Conservation (phyloP, 2,329 filamentous ascomycete genomes). For the Botrytis squamosa region DNA sequence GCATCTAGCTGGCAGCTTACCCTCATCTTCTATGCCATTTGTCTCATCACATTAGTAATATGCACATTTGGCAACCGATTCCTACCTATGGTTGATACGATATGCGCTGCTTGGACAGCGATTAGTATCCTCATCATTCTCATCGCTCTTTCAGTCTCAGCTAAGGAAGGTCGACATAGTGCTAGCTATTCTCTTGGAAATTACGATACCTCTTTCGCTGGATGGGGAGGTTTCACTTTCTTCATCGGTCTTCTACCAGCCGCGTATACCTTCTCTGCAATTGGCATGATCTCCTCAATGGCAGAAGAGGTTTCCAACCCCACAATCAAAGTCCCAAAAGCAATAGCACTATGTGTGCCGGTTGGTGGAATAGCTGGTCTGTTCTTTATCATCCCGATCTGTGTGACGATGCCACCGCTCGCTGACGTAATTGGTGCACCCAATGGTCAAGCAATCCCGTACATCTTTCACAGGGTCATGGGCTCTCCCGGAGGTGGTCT, state of each 20-base stretch:
- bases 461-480: constrained; percentile 51
- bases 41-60: constrained; percentile 61
- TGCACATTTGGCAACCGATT: constrained; percentile 66
- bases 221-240: constrained; percentile 60
- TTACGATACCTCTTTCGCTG: constrained; percentile 55
- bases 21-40: constrained; percentile 69
- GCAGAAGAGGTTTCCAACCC: constrained; percentile 58
- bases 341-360: constrained; percentile 49
- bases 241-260: constrained; percentile 61
- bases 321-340: constrained; percentile 48
- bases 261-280: constrained; percentile 57
- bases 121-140: constrained; percentile 56
- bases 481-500: constrained; percentile 48
- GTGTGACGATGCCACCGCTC: constrained; percentile 49
- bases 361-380: constrained; percentile 50
- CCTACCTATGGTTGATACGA: constrained; percentile 61
- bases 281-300: constrained; percentile 64
- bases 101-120: constrained; percentile 55
- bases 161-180: constrained; percentile 52
- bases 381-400: constrained; percentile 53
- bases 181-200: constrained; percentile 53
- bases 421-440: constrained; percentile 47
- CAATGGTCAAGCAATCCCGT: constrained; percentile 49
- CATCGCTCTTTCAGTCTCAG: constrained; percentile 55
- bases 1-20: constrained; percentile 64